Evolutionary conservation across 768 basidiomycete species (phyloP), one percentile per base, ranked within the genome.

Genomic region (Boletus rubroflammeus): DNA sequence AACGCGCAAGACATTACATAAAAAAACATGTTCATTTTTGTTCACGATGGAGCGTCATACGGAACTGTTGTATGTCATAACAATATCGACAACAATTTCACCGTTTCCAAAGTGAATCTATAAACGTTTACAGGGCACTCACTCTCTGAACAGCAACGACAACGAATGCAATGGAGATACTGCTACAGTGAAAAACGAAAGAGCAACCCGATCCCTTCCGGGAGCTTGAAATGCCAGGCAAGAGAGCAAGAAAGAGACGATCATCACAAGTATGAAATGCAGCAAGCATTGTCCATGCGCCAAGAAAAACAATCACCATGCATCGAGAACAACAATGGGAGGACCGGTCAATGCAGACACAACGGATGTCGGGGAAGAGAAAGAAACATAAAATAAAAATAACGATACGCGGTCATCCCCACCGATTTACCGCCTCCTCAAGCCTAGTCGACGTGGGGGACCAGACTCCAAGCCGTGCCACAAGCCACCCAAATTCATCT

Each of bases 401-500:
- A 17, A 36, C 15, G 29, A 32, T 32, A 38, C 40, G 3, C 15
- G 8, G 0, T 15, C 41, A 5, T 39, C 46, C 34, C 49, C 23
- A 36, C 35, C 29, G 19, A 32, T 23, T 58, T 23, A 64, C 26
- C 57, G 55, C 38, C 50, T 48, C 35, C 58, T 51, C 47, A 50
- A 32, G 13, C 59, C 57, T 14, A 14, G 41, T 47, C 45, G 56
- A 47, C 51, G 52, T 6, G 56, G 55, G 32, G 56, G 47, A 14
- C 36, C 21, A 29, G 25, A 48, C 26, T 59, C 54, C 3, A 58
- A 31, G 13, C 35, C 56, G 17, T 44, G 47, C 60, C 56, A 56
- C 26, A 26, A 19, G 8, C 61, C 59, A 31, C 54, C 52, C 19
- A 72, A 25, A 25, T 73, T 71, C 42, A 71, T n/a, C n/a, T 72